Percentiles rank a stretch among this genome's conserved stretches.
phyloP scores from a whole-genome alignment of 495 filamentous ascomycete species.

The Ramalina intermedia region DNA sequence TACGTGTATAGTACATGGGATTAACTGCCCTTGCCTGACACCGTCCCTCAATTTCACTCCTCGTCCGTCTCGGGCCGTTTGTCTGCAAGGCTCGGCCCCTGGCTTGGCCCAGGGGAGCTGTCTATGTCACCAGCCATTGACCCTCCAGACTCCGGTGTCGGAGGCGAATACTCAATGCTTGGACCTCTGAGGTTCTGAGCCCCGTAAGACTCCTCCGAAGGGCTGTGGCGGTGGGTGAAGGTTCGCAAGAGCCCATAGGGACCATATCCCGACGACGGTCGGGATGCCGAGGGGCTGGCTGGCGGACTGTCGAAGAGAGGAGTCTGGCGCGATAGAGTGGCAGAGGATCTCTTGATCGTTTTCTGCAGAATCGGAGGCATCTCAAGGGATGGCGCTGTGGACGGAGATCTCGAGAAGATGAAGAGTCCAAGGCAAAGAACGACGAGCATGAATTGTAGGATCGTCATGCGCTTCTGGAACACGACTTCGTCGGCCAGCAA shows the following conservation, averaged over 20 bases:
- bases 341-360: constrained; percentile 35
- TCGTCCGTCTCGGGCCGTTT: not conserved
- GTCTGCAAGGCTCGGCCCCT: not conserved
- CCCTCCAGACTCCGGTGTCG: constrained; percentile 22
- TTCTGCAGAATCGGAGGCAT: constrained; percentile 39
- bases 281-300: constrained; percentile 30
- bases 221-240: constrained; percentile 1
- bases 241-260: constrained; percentile 16
- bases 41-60: not conserved
- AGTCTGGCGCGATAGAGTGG: constrained; percentile 14
- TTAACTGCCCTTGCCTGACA: not conserved
- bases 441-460: constrained; percentile 74
- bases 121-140: not conserved
- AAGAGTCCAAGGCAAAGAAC: constrained; percentile 78
- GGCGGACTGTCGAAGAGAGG: constrained; percentile 30
- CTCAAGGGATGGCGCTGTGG: constrained; percentile 31
- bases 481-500: constrained; percentile 87
- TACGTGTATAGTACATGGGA: not conserved
- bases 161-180: constrained; percentile 29
- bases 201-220: constrained; percentile 26
- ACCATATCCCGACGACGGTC: constrained; percentile 27
- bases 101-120: not conserved
- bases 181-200: constrained; percentile 25
- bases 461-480: constrained; percentile 88
- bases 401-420: constrained; percentile 49